These are phyloP conservation scores for Ceratocystis lukuohia DNA, from an alignment of 2,329 filamentous ascomycete genomes.

Conservation along the genomic window DNA sequence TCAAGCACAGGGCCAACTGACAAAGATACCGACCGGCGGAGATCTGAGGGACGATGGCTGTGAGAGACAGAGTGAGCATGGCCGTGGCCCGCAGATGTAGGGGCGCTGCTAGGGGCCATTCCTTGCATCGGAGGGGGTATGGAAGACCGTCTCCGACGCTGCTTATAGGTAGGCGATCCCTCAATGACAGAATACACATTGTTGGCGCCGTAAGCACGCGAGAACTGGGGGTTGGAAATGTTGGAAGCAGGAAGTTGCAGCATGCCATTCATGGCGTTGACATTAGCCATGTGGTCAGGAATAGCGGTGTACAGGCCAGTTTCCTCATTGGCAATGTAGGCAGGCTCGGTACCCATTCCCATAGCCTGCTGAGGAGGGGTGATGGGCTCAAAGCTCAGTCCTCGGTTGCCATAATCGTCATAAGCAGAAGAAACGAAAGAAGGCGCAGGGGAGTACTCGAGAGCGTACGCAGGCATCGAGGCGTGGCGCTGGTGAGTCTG, in stretches of 20 bases:
- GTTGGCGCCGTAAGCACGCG: constrained; percentile 55
- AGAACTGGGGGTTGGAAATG: constrained; percentile 65
- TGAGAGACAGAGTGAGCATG: constrained; percentile 34
- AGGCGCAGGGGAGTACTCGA: constrained; percentile 95
- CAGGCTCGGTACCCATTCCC: constrained; percentile 70
- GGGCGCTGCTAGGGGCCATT: constrained; percentile 49
- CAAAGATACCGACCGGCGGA: constrained; percentile 77
- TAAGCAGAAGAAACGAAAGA: constrained; percentile 98
- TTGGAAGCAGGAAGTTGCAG: constrained; percentile 83
- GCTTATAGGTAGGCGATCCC: constrained; percentile 97
- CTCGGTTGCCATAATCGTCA: constrained; percentile 93
- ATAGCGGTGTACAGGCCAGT: constrained; percentile 92
- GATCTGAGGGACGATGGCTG: constrained; percentile 67
- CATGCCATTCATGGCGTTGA: constrained; percentile 70
- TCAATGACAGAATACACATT: constrained; percentile 94
- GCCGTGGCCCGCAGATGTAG: constrained; percentile 31
- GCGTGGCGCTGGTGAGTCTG: constrained; percentile 83
- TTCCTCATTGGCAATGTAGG: constrained; percentile 97
- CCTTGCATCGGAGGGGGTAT: constrained; percentile 66
- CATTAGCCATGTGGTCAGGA: constrained; percentile 63
- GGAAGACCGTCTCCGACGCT: constrained; percentile 83
- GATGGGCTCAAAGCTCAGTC: constrained; percentile 90
- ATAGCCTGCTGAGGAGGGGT: constrained; percentile 87
- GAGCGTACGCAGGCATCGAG: constrained; percentile 90
- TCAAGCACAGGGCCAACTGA: constrained; percentile 75